Evolutionary conservation across 495 filamentous ascomycete species (phyloP), one percentile per base, ranked within the genome.

Genomic region (Aspergillus baeticus): DNA sequence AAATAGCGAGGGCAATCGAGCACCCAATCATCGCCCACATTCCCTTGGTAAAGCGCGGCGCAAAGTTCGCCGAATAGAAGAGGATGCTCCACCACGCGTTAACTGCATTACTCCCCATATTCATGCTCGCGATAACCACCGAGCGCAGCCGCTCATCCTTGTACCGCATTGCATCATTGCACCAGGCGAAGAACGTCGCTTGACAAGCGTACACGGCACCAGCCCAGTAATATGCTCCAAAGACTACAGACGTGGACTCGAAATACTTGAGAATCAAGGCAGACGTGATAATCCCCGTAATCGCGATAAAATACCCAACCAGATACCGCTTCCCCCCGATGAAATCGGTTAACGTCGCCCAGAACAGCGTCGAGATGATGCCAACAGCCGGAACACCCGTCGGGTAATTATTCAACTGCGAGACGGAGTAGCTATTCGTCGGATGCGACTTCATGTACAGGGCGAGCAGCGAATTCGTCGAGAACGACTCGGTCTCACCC

Each of bases 21-120:
- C 71, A 74, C 5, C 67, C 77, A 45, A 83, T 79, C 80, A 85
- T 84, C 37, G 82, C 79, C 71, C 78, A 84, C 80, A 83, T 84
- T 3, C 82, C 80, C 50, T 66, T 75, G 21, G 65, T 82, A 57
- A 87, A 87, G 62, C 74, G 74, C 13, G 84, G 84, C 39, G 84
- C 84, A 64, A 79, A 72, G 22, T 73, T 66, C 5, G 82, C 81
- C 1, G 76, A 77, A 57, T 87, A 88, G 63, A 88, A 87, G 14
- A 88, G 47, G 22, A 88, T 79, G 43, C 75, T 81, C 85, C 85
- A 88, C 79, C 79, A 85, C 1, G 79, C 77, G 55, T 82, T 79
- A 3, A 85, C 67, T 2, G 78, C 78, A 60, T 81, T 82, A 46
- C 73, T 80, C 6, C 77, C 74, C 64, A 80, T 69, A 56, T 85